phyloP scores from a whole-genome alignment of 305 asterid genomes.

The Lippia alba region DNA sequence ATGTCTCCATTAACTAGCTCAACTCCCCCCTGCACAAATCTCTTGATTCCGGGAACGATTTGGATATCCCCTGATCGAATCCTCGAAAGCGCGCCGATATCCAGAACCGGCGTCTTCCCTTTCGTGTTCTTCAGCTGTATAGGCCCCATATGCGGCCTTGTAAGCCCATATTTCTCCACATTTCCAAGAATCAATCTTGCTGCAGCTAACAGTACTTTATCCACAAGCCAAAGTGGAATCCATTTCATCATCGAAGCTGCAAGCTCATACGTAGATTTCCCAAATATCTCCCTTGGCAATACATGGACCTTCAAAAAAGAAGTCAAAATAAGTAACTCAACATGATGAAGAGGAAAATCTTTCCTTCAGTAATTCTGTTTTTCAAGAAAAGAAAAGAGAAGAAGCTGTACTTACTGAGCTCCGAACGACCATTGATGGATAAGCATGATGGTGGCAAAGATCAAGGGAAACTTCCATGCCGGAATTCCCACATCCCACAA shows the following conservation, averaged over 20 bases:
- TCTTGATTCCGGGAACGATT: constrained; percentile 79
- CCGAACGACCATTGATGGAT: constrained; percentile 81
- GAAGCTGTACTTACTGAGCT: constrained; percentile 60
- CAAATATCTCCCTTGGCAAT: constrained; percentile 79
- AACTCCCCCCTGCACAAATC: constrained; percentile 56
- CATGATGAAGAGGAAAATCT: background rate
- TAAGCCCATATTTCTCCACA: constrained; percentile 65
- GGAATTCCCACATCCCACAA: constrained; percentile 93
- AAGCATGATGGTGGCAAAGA: constrained; percentile 73
- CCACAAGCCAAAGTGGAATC: constrained; percentile 78
- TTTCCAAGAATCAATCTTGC: constrained; percentile 71
- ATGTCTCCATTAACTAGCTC: constrained; percentile 66
- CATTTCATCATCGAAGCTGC: constrained; percentile 63
- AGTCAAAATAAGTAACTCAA: background rate
- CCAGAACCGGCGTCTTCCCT: constrained; percentile 91
- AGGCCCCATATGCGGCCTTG: constrained; percentile 73
- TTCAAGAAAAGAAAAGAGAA: background rate
- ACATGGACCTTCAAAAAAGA: constrained; percentile 70
- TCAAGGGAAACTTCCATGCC: constrained; percentile 96
- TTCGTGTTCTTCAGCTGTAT: constrained; percentile 63
- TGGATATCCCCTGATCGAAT: constrained; percentile 79
- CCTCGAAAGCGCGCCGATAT: constrained; percentile 71
- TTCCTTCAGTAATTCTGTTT: too few species aligned
- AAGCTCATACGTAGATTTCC: constrained; percentile 74
- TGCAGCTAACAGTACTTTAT: constrained; percentile 56